Conservation (phyloP, 2,329 filamentous ascomycete genomes). For the Fusarium haematococcum region DNA sequence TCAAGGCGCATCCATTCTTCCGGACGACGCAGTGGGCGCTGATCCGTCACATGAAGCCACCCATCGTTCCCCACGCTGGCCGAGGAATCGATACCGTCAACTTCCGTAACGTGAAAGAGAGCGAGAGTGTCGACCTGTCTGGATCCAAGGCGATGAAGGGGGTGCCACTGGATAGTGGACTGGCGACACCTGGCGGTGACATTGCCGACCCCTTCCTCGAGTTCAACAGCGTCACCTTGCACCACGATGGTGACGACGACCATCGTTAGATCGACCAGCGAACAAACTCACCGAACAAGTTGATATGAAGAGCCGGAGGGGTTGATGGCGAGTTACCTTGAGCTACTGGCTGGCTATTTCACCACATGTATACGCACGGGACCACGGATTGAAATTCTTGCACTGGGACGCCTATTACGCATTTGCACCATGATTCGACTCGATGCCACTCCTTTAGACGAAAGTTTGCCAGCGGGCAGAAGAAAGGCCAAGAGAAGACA, state of each 20-base stretch:
- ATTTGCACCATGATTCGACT: conserved; percentile 39
- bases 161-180: conserved; percentile 86
- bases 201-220: conserved; percentile 93
- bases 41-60: conserved; percentile 96
- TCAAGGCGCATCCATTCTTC: conserved; percentile 97
- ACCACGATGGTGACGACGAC: conserved; percentile 91
- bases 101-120: conserved; percentile 98
- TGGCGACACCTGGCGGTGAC: conserved; percentile 87
- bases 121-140: conserved; percentile 89
- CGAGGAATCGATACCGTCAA: conserved; percentile 94
- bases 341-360: conserved; percentile 28
- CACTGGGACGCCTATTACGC: conserved; percentile 36
- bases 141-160: conserved; percentile 72
- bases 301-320: conserved; percentile 8
- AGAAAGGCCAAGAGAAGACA: conserved; percentile 2
- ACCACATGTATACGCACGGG: conserved; percentile 39
- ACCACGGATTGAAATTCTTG: conserved; percentile 41
- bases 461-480: conserved; percentile 12
- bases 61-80: conserved; percentile 92
- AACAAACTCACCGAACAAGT: conserved; percentile 1
- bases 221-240: conserved; percentile 97
- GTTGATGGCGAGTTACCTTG: conserved; percentile 13
- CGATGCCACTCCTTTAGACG: conserved; percentile 41
- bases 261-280: conserved; percentile 40
- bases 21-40: conserved; percentile 95